A percentile compares a stretch with the other conserved stretches of the same genome.
These are phyloP conservation scores for Hypoxylon fuscum DNA, from an alignment of 495 filamentous ascomycete species.

Conservation along the genomic window DNA sequence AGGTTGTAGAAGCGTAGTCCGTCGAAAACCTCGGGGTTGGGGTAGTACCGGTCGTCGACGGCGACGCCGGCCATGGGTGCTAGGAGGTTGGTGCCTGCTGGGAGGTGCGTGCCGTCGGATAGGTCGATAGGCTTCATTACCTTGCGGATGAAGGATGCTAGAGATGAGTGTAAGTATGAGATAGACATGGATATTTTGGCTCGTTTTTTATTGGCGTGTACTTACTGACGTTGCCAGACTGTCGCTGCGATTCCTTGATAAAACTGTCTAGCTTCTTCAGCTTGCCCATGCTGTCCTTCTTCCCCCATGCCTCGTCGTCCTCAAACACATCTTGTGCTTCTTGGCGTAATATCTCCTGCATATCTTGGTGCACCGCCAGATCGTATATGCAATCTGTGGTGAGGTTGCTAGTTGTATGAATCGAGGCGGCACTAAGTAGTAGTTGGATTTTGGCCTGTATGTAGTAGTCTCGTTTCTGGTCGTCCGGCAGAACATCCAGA, in stretches of 20 bases:
- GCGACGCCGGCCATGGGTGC: slow-evolving; percentile 48
- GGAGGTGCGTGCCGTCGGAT: slow-evolving; percentile 55
- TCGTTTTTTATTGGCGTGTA: too few species aligned
- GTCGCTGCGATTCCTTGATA: slow-evolving; percentile 61
- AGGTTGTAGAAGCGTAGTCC: slow-evolving; percentile 61
- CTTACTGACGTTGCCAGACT: slow-evolving; percentile 54
- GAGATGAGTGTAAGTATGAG: slow-evolving; percentile 5
- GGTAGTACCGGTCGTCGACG: slow-evolving; percentile 44
- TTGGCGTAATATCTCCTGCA: slow-evolving; percentile 57
- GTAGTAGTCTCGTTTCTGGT: slow-evolving; percentile 43
- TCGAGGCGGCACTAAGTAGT: slow-evolving; percentile 46
- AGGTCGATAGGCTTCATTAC: slow-evolving; percentile 50
- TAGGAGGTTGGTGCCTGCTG: slow-evolving; percentile 48
- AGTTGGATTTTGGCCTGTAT: slow-evolving; percentile 46
- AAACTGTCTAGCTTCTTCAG: slow-evolving; percentile 65
- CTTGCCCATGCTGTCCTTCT: slow-evolving; percentile 50
- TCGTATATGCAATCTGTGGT: slow-evolving; percentile 54
- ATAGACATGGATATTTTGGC: background rate
- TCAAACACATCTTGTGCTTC: slow-evolving; percentile 54
- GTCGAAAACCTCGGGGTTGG: slow-evolving; percentile 59
- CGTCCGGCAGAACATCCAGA: slow-evolving; percentile 42
- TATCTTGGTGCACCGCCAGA: slow-evolving; percentile 60
- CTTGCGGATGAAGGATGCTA: slow-evolving; percentile 56
- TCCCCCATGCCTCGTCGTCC: slow-evolving; percentile 49
- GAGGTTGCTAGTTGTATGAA: slow-evolving; percentile 51